Base-by-base conservation (phyloP, 1,139 yeast genomes). In the Suzukiozyma palmioleophila region DNA sequence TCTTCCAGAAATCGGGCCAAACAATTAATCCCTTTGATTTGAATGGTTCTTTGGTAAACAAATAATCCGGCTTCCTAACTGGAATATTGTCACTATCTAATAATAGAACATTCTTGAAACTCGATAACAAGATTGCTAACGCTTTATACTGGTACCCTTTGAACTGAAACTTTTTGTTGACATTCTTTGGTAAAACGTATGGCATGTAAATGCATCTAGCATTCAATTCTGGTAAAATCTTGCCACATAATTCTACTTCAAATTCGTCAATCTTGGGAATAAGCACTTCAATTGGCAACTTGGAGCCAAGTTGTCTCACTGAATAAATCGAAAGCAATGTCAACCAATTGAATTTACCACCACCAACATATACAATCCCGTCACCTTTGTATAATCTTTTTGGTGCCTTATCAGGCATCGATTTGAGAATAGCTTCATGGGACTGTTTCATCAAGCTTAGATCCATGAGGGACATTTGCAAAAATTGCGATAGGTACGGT, bases 291-390 rank as follows among this genome's bases (percentile, higher is more conserved):
- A 86, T 79, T 0, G 96, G 96, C 32, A 84, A 59, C 26, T 69
- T 63, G 7, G 82, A 76, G 0, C 89, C 88, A 14, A 75, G 60
- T 13, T 79, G 73, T 46, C 95, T 65, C 37, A 87, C 60, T 39
- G 83, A 73, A 53, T 77, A 75, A 44, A 87, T 72, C 1, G 92
- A 79, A 22, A 84, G 62, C 36, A 84, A 62, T 12, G 88, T 76
- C 46, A 84, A 64, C 73, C 94, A 82, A 53, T 84, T 82, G 64
- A 81, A 46, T 6, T 25, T 24, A 2, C 49, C 49, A 33, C 95
- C 95, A 14, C 92, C 92, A 28, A 84, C 90, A 52, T 79, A 82
- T 1, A 86, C 95, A 31, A 86, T 79, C 24, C 96, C 96, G 43
- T 78, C 70, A 0, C 90, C 90, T n/a, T 62, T 53, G 53, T 77